Base-by-base conservation (phyloP, 2,329 filamentous ascomycete genomes). In the Ceratocystis colombiana region DNA sequence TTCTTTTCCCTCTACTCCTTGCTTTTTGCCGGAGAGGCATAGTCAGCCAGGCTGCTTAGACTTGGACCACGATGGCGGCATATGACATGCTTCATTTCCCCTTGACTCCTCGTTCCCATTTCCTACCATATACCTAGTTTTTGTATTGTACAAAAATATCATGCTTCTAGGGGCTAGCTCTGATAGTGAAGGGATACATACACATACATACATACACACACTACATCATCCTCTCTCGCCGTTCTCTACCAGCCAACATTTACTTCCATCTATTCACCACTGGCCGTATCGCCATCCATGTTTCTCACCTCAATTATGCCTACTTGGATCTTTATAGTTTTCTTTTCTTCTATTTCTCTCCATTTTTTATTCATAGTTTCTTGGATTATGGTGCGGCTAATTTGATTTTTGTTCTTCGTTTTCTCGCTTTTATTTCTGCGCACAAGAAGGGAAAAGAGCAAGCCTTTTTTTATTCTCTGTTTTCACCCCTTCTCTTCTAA, bases 361-460 rank as follows among this genome's bases (percentile, higher is more conserved):
- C n/a, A n/a, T 59, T 59, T 59, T 20, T 37, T 7, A 10, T 59
- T 33, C 6, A 12, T n/a, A n/a, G 6, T 59, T 59, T 53, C 22
- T 20, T 59, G 55, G 55, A 59, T 33, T 33, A 37, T 59, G 55
- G 55, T n/a, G 55, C n/a, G 55, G 55, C 55, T 59, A 59, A 59
- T 59, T 59, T 59, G 28, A 37, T n/a, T 59, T 15, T 37, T 59
- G 3, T 7, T n/a, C 22, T 45, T 57, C 8, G 17, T 57, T 46
- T 50, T 7, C 48, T 50, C 22, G 20, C 7, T 22, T 50, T 50
- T 25, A 50, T 22, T 50, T 22, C 33, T 41, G 10, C 37, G 12
- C 37, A 12, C 10, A 15, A 41, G 37, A 41, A 15, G 10, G 37
- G 37, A 41, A 41, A 41, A 41, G 37, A 41, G 37, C 10, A 4